Evolutionary conservation across 2,329 filamentous ascomycete species (phyloP), one percentile per base, ranked within the genome.

Genomic region (Aquanectria penicillioides): DNA sequence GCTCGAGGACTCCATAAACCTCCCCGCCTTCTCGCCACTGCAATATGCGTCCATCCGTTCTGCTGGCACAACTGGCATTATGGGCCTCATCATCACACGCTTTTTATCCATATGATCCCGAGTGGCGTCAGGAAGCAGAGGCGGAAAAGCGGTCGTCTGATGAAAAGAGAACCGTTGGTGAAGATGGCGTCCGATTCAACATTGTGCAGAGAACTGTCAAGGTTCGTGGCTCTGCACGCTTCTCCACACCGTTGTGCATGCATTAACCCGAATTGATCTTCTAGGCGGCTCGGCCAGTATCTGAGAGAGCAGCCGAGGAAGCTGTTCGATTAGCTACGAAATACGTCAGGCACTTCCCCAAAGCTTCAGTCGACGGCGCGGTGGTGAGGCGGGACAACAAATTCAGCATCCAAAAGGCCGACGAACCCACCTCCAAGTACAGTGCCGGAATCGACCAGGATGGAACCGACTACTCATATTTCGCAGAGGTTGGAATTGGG

Each of bases 381-480:
- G 18, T 75, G 20, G 65, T 61, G 5, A 78, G 73, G 57, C 77
- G 83, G 61, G 73, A 71, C 13, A 85, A 84, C 65, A 68, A 74
- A 2, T 87, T 82, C 66, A 67, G 74, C 2, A 71, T 87, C 11
- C 77, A 81, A 63, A 68, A 77, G 20, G 83, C 86, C 1, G 72
- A 67, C 10, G 69, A 78, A 2, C 79, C 86, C 0, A 75, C 77
- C 0, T 74, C 76, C 12, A 71, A 80, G 26, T 78, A 84, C 65
- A 82, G 82, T 34, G 81, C 79, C 9, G 85, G 86, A 9, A 78
- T 90, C 51, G 74, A 84, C 67, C 87, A 90, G 69, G 87, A 89
- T 69, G 87, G 87, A 13, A 84, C 83, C 13, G 88, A 90, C 69
- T 87, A 83, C 64, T 87, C 86, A 2, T 90, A 90, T 73, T 89